Evolutionary conservation across 1,284 basidiomycete genomes (phyloP).

Genomic region (Malassezia sympodialis): DNA sequence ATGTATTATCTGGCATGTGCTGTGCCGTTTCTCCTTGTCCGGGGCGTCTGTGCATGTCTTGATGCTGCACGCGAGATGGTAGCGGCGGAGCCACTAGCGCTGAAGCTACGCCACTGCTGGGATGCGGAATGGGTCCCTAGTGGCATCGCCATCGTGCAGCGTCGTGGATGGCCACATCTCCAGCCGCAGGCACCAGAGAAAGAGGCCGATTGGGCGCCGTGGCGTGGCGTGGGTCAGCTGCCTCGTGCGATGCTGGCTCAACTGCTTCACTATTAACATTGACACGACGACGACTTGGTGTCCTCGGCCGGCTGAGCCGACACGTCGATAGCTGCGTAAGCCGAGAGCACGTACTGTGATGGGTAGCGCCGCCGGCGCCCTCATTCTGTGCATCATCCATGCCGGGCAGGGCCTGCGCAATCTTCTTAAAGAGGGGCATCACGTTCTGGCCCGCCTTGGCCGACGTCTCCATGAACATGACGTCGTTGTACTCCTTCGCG

Average conservation of each 20-base stretch:
- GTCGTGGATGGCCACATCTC: background rate
- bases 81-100: slow-evolving; percentile 20
- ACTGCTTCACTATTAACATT: slow-evolving; percentile 23
- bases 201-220: background rate
- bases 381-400: slow-evolving; percentile 67
- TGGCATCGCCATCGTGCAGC: background rate
- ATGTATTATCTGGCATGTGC: slow-evolving; percentile 77
- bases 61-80: background rate
- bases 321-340: slow-evolving; percentile 7
- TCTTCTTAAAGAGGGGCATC: slow-evolving; percentile 97
- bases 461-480: slow-evolving; percentile 99
- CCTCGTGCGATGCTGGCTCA: slow-evolving; percentile 9
- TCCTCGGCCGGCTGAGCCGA: background rate
- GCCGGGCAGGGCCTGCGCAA: slow-evolving; percentile 91
- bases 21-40: slow-evolving; percentile 52
- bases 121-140: background rate
- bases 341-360: slow-evolving; percentile 41
- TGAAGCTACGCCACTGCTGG: background rate
- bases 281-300: slow-evolving; percentile 7
- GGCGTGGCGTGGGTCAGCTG: background rate
- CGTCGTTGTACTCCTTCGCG: slow-evolving; percentile 71
- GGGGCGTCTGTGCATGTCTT: background rate
- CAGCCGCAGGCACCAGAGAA: background rate
- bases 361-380: slow-evolving; percentile 51
- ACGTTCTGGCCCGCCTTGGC: slow-evolving; percentile 99